These are phyloP conservation scores for Pogostemon cablin DNA, from an alignment of 257 asterid genomes.

Conservation along the genomic window DNA sequence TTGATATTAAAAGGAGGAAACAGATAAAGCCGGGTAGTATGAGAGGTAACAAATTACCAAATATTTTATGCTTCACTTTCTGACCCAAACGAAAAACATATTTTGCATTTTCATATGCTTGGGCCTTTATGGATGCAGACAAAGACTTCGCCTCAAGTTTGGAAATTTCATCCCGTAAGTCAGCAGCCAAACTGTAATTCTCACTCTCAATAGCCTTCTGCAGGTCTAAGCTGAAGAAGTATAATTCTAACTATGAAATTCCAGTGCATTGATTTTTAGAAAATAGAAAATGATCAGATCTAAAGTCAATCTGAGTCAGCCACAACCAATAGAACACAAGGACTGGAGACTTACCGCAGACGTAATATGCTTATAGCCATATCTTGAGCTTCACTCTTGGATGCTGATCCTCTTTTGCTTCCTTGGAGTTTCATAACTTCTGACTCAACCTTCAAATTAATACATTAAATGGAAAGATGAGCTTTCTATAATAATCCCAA, in stretches of 20 bases:
- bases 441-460: conserved; percentile 72
- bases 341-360: conserved; percentile 57
- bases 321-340: conserved; percentile 7
- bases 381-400: conserved; percentile 97
- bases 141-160: conserved; percentile 90
- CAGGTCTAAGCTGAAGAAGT: conserved; percentile 78
- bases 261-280: neutral
- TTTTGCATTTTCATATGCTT: conserved; percentile 73
- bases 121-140: conserved; percentile 79
- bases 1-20: conserved; percentile 11
- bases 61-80: conserved; percentile 81
- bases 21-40: neutral
- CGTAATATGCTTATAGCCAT: conserved; percentile 90
- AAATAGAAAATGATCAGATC: conserved; percentile 10
- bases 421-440: conserved; percentile 74
- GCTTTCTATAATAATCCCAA: neutral
- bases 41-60: conserved; percentile 54
- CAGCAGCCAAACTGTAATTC: conserved; percentile 83
- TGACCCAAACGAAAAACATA: conserved; percentile 92
- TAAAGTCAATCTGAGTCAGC: conserved; percentile 8
- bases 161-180: conserved; percentile 81
- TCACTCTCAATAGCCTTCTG: conserved; percentile 84
- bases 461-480: conserved; percentile 10
- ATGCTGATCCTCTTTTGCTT: conserved; percentile 71
- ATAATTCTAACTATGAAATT: conserved; percentile 31